phyloP scores from a whole-genome alignment of 163 green algal species.

The Chloromonas sp. region DNA sequence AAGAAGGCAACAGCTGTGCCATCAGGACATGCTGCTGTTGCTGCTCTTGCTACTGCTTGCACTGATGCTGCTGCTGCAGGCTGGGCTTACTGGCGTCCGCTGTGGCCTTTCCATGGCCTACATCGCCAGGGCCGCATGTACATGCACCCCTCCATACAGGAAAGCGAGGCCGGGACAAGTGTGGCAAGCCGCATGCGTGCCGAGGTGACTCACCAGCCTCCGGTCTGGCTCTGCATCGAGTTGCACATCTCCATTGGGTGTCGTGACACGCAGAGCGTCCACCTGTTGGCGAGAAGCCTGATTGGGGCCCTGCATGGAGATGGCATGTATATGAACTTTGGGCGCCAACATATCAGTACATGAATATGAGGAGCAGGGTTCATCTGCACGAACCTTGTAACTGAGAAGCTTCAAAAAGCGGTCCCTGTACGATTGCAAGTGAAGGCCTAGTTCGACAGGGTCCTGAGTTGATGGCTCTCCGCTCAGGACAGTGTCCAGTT shows the following conservation, averaged over 20 bases:
- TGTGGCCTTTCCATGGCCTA: no score
- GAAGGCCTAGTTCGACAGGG: constrained; percentile 31
- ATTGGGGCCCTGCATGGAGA: constrained; percentile 36
- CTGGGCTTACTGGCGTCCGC: no score
- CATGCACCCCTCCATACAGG: no score
- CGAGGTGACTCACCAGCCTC: constrained; percentile 31
- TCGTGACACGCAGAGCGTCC: constrained; percentile 33
- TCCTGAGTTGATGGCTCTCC: constrained; percentile 20
- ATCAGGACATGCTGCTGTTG: not conserved
- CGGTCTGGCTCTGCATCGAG: constrained; percentile 61
- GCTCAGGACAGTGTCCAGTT: constrained; percentile 21
- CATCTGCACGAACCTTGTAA: constrained; percentile 33
- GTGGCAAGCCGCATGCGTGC: no score
- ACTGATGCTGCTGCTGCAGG: not conserved
- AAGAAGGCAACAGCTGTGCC: constrained; percentile 1
- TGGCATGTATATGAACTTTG: not conserved
- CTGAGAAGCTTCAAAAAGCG: constrained; percentile 50
- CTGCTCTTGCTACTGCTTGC: not conserved
- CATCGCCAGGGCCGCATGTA: no score
- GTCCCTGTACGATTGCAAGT: constrained; percentile 33
- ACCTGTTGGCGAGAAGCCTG: constrained; percentile 46
- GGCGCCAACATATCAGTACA: not conserved
- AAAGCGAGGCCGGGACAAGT: no score
- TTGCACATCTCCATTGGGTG: constrained; percentile 37
- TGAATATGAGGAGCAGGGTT: not conserved